Evolutionary conservation across 352 stramenopile species (phyloP), one percentile per base, ranked within the genome.

Genomic region (Pythium dissimile): DNA sequence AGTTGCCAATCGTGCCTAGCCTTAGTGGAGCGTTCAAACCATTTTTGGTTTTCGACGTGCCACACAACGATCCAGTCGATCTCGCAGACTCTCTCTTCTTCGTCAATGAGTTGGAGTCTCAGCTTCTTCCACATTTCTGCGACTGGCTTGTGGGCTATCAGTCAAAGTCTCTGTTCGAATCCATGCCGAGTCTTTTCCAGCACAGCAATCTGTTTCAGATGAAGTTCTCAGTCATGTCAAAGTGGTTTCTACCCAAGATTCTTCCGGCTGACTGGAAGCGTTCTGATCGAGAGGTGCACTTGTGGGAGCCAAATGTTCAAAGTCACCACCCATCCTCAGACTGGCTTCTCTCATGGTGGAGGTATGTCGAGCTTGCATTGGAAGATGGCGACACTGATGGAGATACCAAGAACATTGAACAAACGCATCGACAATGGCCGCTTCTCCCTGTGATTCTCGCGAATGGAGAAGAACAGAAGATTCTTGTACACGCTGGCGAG

Each of bases 281-380:
- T 30, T 23, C 13, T 21, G 31, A 42, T 35, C 37, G 32, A 24
- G 39, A 52, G n/a, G 21, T 50, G 11, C 27, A 52, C 31, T 13
- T 42, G 8, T 67, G 53, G 60, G 53, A 62, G 18, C 46, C 46
- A 28, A 28, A n/a, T 15, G 32, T 38, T 13, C 18, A 53, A 11
- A 5, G 9, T 3, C 24, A 39, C 0, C 47, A 62, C 37, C 53
- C 53, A 13, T 57, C 45, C 3, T 13, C 23, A 2, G 30, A 54
- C 7, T 67, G 60, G 60, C 18, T 63, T 15, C 24, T 46, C 3
- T 41, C 15, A 23, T 67, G 52, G 60, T 67, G 60, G 60, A 23
- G 39, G 12, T 67, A 67, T 24, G 27, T 62, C 15, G 52, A 62
- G 10, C 18, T n/a, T 30, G 27, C 20, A 7, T 27, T 67, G n/a